Conservation (phyloP, 495 filamentous ascomycete genomes). For the Darksidea phi region DNA sequence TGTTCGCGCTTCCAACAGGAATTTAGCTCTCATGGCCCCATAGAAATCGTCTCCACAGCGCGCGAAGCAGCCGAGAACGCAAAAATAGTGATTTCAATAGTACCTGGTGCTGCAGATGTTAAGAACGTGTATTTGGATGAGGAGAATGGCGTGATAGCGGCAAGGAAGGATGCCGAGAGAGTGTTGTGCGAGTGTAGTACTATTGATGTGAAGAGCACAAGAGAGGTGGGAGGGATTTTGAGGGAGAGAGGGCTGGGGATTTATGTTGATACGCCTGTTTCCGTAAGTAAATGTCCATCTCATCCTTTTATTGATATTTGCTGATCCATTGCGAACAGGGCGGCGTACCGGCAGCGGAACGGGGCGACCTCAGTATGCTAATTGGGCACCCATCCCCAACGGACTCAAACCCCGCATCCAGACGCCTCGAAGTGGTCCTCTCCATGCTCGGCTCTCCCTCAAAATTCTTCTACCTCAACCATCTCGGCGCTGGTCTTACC, state of each 20-base stretch:
- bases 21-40: constrained; percentile 17
- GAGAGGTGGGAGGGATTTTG: constrained; percentile 28
- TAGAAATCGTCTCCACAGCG: constrained; percentile 22
- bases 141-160: constrained; percentile 28
- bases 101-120: constrained; percentile 26
- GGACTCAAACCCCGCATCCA: constrained; percentile 4
- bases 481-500: constrained; percentile 42
- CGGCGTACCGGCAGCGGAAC: constrained; percentile 30
- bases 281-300: constrained; percentile 7
- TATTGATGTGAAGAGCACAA: constrained; percentile 29
- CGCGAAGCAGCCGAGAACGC: constrained; percentile 27
- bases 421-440: constrained; percentile 20
- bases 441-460: constrained; percentile 37
- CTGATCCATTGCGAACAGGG: constrained; percentile 5
- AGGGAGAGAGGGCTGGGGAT: constrained; percentile 15
- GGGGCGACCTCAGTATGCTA: constrained; percentile 29
- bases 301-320: not conserved
- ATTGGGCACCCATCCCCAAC: constrained; percentile 20
- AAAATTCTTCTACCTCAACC: constrained; percentile 42
- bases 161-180: constrained; percentile 8
- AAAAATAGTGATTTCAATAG: constrained; percentile 28
- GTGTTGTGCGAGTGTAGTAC: constrained; percentile 34
- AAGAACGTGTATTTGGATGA: constrained; percentile 28
- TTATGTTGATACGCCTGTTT: constrained; percentile 35
- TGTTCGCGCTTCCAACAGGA: constrained; percentile 27